Evolutionary conservation across 2,329 filamentous ascomycete species (phyloP), one percentile per base, ranked within the genome.

Genomic region (Microdochium bolleyi): DNA sequence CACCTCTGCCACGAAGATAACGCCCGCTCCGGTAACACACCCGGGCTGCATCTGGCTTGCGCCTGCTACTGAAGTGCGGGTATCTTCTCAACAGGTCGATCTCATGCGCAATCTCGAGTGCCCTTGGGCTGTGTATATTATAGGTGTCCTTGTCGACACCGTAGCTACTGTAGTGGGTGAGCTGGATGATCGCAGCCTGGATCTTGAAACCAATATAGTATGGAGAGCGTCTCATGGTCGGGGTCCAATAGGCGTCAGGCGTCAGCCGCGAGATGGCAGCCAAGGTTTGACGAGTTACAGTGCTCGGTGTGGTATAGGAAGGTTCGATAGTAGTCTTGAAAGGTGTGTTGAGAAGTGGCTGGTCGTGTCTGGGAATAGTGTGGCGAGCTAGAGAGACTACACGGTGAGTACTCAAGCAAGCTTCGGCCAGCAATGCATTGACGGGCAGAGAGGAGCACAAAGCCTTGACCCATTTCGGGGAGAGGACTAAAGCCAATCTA

Each of bases 221-320:
- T 55, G 14, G 54, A 55, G n/a, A 58, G 55, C 1, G 38, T 51
- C 3, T 48, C 49, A 27, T 61, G 54, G 49, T 72, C 66, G 0
- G 70, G 51, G 19, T 73, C 68, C 66, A 70, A 70, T 2, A 73
- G 54, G 2, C 70, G 64, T 27, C 65, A 68, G 0, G 70, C 69
- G 56, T 74, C 71, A 0, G 68, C 66, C 3, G 68, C 52, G 21
- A 74, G 73, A 2, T 63, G 62, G 25, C 71, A 73, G 0, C 54
- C 48, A 0, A 71, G 56, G 1, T 58, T 71, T 1, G 61, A 30
- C 0, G 69, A 67, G 16, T 66, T 67, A 69, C 70, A 72, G 49
- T 66, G 69, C 41, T 70, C 60, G 2, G 62, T 61, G 0, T 70
- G 67, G 1, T 64, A 55, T 0, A 56, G 44, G 19, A 68, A 56